Percentiles rank a stretch among this genome's conserved stretches.
Evolutionary conservation across 2,329 filamentous ascomycete genomes (phyloP).

Genomic region (Curvularia spicifera): DNA sequence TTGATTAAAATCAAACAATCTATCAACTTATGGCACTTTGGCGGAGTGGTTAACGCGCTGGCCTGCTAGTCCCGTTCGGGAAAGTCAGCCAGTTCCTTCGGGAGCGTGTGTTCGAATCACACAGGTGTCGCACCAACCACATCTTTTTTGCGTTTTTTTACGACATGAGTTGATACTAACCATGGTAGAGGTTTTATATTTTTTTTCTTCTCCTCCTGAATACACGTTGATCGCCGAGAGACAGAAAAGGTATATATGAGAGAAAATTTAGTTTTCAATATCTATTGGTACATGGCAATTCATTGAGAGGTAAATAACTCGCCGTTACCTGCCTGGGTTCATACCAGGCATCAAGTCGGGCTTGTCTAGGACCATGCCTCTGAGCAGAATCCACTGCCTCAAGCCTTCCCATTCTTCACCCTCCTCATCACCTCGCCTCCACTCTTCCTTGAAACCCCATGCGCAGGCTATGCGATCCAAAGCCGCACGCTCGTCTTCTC

Average conservation of each 20-base stretch:
- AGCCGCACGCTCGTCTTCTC: conserved; percentile 88
- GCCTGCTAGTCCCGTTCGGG: conserved; percentile 29
- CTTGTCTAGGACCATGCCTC: conserved; percentile 88
- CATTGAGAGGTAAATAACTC: conserved; percentile 1
- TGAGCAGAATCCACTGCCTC: conserved; percentile 79
- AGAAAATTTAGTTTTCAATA: neutral
- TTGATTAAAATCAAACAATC: rapidly evolving
- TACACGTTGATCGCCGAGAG: neutral
- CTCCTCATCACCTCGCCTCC: conserved; percentile 85
- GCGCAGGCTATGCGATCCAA: conserved; percentile 84
- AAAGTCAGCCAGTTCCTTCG: conserved; percentile 37
- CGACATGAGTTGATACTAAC: no score
- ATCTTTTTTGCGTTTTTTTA: conserved; percentile 9
- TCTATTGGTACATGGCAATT: neutral
- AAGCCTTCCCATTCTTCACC: conserved; percentile 88
- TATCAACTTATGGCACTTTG: conserved; percentile 13
- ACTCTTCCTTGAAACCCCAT: conserved; percentile 87
- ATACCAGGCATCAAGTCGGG: conserved; percentile 93
- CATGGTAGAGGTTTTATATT: neutral
- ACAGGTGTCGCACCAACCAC: conserved; percentile 30
- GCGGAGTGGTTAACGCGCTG: conserved; percentile 37
- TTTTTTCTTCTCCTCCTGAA: neutral
- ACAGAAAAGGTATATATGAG: neutral
- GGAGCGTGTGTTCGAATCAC: conserved; percentile 41
- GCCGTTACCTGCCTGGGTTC: conserved; percentile 54